A percentile compares a stretch with the other conserved stretches of the same genome.
These are phyloP conservation scores for Nephelium lappaceum DNA, from an alignment of 345 rosid species.

Conservation along the genomic window DNA sequence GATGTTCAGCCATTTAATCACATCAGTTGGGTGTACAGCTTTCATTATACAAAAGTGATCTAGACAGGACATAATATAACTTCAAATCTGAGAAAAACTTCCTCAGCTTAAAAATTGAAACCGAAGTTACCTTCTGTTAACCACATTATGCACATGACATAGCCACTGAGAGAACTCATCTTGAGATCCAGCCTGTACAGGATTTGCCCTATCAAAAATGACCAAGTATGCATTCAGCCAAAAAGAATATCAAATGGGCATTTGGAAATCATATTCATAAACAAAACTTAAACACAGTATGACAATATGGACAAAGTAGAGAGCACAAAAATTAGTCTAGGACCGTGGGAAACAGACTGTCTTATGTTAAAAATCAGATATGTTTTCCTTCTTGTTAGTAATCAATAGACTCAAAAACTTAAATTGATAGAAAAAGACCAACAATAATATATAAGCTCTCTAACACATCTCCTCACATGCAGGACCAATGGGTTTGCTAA, in stretches of 20 bases:
- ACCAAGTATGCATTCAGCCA: conserved; percentile 12
- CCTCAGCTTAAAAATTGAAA: neutral
- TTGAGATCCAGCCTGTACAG: conserved; percentile 78
- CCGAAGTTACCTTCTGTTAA: conserved; percentile 74
- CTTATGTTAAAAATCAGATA: neutral
- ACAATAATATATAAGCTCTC: too few species aligned
- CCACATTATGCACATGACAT: conserved; percentile 86
- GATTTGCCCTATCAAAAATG: conserved; percentile 63
- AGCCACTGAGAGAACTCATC: conserved; percentile 90
- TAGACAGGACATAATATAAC: neutral
- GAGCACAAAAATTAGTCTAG: neutral
- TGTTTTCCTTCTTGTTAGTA: neutral
- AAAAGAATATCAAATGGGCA: neutral
- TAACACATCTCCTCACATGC: too few species aligned
- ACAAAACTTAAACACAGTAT: neutral
- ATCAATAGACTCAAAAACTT: too few species aligned
- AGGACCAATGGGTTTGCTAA: too few species aligned
- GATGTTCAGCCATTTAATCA: neutral
- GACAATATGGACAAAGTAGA: conserved; percentile 6
- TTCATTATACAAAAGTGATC: neutral
- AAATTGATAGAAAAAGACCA: too few species aligned
- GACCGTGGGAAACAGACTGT: neutral
- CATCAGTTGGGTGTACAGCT: neutral
- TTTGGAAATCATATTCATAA: too few species aligned
- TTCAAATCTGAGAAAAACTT: conserved; percentile 1